Evolutionary conservation across 768 basidiomycete species (phyloP).

Genomic region (Tulasnella sp.): DNA sequence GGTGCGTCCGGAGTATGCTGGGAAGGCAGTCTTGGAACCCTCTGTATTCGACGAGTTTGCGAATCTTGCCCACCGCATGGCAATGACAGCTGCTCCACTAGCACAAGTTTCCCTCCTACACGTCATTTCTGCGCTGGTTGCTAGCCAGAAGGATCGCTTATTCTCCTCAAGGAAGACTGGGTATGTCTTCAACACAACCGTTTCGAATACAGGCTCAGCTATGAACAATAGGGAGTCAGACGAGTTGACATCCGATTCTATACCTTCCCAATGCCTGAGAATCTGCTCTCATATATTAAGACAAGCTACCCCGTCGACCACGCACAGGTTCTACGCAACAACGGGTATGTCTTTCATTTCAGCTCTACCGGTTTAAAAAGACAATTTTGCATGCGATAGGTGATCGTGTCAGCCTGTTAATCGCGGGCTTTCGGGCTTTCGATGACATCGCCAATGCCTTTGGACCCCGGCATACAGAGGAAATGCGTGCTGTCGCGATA

Average conservation of each 20-base stretch:
- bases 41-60: conserved; percentile 83
- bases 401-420: conserved; percentile 54
- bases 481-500: conserved; percentile 65
- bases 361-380: neutral
- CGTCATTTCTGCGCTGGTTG: conserved; percentile 48
- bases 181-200: too few species aligned
- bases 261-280: conserved; percentile 56
- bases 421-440: conserved; percentile 49
- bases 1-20: conserved; percentile 69
- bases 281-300: conserved; percentile 74
- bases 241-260: conserved; percentile 23
- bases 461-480: conserved; percentile 47
- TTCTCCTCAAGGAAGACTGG: too few species aligned
- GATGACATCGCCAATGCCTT: conserved; percentile 45
- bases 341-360: neutral
- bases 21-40: conserved; percentile 66
- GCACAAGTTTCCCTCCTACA: conserved; percentile 64
- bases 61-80: conserved; percentile 77
- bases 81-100: conserved; percentile 65
- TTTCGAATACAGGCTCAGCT: too few species aligned
- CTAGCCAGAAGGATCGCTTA: conserved; percentile 27
- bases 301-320: conserved; percentile 44
- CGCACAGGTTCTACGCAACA: conserved; percentile 11
- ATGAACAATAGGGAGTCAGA: conserved; percentile 1
- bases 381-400: too few species aligned